phyloP scores from a whole-genome alignment of 2,329 filamentous ascomycete genomes.

The Amauroascus niger region DNA sequence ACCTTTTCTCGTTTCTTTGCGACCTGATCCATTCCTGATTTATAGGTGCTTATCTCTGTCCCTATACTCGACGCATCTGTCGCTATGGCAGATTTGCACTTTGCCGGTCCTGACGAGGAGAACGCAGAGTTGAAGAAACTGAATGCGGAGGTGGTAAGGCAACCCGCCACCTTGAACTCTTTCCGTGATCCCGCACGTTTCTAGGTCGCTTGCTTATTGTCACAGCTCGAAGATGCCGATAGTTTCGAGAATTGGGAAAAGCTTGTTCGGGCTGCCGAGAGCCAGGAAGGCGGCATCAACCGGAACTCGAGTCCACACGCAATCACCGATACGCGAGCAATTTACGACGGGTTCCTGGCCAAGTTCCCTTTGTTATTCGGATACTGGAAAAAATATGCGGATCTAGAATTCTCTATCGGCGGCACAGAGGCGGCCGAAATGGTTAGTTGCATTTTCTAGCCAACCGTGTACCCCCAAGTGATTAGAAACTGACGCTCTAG shows the following conservation, averaged over 20 bases:
- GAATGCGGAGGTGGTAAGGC: constrained; percentile 62
- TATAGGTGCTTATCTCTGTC: background rate
- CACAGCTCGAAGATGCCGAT: constrained; percentile 61
- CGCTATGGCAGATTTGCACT: constrained; percentile 63
- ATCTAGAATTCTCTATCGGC: constrained; percentile 91
- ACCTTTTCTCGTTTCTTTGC: constrained; percentile 15
- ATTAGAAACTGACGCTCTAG: background rate
- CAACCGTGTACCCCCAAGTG: background rate
- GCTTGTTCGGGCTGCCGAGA: constrained; percentile 70
- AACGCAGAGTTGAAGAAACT: constrained; percentile 72
- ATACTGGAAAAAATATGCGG: constrained; percentile 99
- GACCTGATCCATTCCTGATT: background rate
- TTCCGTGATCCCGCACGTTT: background rate
- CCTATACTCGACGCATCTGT: constrained; percentile 8
- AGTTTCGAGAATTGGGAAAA: constrained; percentile 95
- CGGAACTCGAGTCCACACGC: constrained; percentile 93
- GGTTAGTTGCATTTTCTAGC: constrained; percentile 46
- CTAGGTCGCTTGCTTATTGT: constrained; percentile 8
- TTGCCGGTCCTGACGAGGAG: constrained; percentile 67
- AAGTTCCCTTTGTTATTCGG: constrained; percentile 95
- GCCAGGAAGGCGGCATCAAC: constrained; percentile 84
- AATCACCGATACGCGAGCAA: constrained; percentile 73
- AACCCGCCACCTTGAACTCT: constrained; percentile 1
- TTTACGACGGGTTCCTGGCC: constrained; percentile 84
- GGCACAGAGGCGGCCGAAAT: constrained; percentile 96